Base-by-base conservation (phyloP, 2,329 filamentous ascomycete species). In the Colletotrichum gloeosporioides region DNA sequence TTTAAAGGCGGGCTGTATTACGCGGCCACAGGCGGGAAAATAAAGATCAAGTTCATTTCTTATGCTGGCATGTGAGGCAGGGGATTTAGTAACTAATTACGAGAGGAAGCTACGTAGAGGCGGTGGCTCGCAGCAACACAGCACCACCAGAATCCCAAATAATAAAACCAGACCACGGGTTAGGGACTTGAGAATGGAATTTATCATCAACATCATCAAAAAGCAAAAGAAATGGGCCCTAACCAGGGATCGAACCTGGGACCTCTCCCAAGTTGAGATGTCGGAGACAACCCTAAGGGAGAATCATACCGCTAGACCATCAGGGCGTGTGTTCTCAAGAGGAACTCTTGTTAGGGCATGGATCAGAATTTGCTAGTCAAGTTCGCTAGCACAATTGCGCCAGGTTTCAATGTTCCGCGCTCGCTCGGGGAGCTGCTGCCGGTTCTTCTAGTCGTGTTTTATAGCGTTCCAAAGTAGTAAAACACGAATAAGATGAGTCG, bases 241-340 rank as follows among this genome's bases (percentile, higher is more conserved):
- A 69, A 69, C 67, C 67, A 69, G 67, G 67, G 57, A 61, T 69
- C 67, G 67, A 69, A 69, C 67, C 67, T 69, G 67, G 67, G 67
- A 69, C 67, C 67, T 69, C 67, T 69, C 67, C 67, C 67, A 69
- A 0, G 0, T 1, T 12, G 36, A 49, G 55, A 18, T 32, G 13
- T 10, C 27, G 8, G 0, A 22, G 39, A 66, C 34, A 49, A 62
- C 67, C 67, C 67, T 69, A 69, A 69, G 67, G 67, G 67, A 69
- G 67, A 69, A 69, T 69, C 67, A 69, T 69, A 69, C 67, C 67
- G 67, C 67, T 69, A 69, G 67, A 69, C 67, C 67, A 69, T 69
- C 67, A 69, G 67, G 67, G 67, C 67, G 3, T 1, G 7, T 3
- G 10, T 32, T 2, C 12, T 16, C 27, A 8, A 8, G 9, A 9